Evolutionary conservation across 306 rosid genomes (phyloP).

Genomic region (Purshia tridentata): DNA sequence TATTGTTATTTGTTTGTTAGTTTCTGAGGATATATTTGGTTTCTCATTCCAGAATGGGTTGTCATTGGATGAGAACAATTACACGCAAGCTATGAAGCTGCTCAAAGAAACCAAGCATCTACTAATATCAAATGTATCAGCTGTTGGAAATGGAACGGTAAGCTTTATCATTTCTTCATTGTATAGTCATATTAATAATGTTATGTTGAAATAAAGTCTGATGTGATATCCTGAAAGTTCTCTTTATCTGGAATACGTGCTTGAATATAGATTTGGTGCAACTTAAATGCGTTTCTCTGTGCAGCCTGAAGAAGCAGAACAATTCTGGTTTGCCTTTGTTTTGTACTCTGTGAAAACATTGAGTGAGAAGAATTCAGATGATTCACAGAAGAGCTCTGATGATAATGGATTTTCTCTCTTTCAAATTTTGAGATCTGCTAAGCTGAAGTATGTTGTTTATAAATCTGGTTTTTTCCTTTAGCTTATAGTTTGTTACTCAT

Average conservation of each 20-base stretch:
- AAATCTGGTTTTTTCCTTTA: conserved; percentile 10
- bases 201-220: background rate
- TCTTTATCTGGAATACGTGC: conserved; percentile 5
- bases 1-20: background rate
- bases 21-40: background rate
- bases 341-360: conserved; percentile 69
- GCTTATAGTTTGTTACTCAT: conserved; percentile 22
- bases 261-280: conserved; percentile 6
- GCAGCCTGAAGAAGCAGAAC: conserved; percentile 85
- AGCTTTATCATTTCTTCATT: conserved; percentile 1
- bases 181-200: background rate
- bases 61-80: conserved; percentile 52
- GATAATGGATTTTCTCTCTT: conserved; percentile 59
- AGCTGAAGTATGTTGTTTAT: conserved; percentile 62
- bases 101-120: conserved; percentile 63
- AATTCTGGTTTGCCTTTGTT: conserved; percentile 81
- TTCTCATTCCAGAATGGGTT: conserved; percentile 52
- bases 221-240: background rate
- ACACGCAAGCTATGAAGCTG: conserved; percentile 52
- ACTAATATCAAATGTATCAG: conserved; percentile 46
- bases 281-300: conserved; percentile 21
- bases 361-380: conserved; percentile 40
- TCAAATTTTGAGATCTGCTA: conserved; percentile 76
- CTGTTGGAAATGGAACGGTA: conserved; percentile 79
- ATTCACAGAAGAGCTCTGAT: conserved; percentile 36